Evolutionary conservation across 108 stramenopile species (phyloP).

Genomic region (Mayamaea pseudoterrestris): DNA sequence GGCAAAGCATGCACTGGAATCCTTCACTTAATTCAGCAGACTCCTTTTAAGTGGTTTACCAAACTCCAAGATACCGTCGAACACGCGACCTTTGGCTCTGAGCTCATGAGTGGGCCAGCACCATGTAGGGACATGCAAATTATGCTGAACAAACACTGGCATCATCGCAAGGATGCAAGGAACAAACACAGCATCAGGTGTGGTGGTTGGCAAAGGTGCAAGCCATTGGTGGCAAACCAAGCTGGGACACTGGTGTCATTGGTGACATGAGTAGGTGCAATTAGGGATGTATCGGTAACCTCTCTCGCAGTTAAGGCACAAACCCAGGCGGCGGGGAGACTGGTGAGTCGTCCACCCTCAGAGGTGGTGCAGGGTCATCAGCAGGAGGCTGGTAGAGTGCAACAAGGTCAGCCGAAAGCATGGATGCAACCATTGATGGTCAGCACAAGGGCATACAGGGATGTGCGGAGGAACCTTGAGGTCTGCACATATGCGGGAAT

Average conservation of each 20-base stretch:
- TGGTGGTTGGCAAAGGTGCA: background rate
- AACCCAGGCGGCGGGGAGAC: background rate
- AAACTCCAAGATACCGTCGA: no score
- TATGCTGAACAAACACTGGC: no score
- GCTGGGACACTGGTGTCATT: background rate
- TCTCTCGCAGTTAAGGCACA: background rate
- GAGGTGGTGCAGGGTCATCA: background rate
- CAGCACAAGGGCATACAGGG: background rate
- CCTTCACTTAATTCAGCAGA: no score
- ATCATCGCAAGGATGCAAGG: no score
- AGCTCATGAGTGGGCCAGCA: no score
- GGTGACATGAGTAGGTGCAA: no score
- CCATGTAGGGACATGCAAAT: no score
- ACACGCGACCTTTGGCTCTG: no score
- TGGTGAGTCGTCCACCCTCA: background rate
- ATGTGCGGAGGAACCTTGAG: background rate
- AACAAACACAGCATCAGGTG: no score
- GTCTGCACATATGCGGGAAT: constrained; percentile 1
- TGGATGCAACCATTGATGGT: background rate
- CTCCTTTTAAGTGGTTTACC: no score
- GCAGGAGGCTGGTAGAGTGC: background rate
- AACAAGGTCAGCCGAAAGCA: background rate
- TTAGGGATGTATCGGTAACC: no score
- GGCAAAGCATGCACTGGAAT: no score
- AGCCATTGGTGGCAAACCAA: background rate